Base-by-base conservation (phyloP, 148 eudicot species). In the Chenopodium quinoa region DNA sequence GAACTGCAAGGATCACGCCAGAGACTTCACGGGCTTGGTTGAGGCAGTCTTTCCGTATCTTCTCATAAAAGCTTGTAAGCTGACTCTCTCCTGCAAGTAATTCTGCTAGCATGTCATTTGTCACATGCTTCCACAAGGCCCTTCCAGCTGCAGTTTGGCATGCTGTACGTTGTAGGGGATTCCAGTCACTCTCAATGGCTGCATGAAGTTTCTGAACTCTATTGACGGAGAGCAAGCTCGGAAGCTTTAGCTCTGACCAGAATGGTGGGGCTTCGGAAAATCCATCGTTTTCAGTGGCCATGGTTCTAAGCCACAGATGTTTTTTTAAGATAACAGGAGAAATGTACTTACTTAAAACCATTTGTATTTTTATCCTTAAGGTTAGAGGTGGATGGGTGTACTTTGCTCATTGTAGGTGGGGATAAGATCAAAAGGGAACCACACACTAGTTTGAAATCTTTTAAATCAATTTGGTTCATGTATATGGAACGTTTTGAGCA, bases 401-500 rank as follows among this genome's bases (percentile, higher is more conserved):
- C 70, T 78, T 73, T 83, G 80, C 11, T 13, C 65, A 78, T 74
- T 83, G 75, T 37, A 77, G 80, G 71, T 76, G 75, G 85, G 84
- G 98, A 95, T 95, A 95, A 95, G 98, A 83, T 75, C 64, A 71
- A 89, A 91, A 95, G 95, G 92, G 91, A 93, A 91, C 97, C 98
- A 92, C 98, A 95, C 93, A 93, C 79, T 86, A 64, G 82, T 89
- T 44, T 72, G 11, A 25, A 73, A 84, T 87, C 86, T 78, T 80
- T 82, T 78, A 75, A 85, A 84, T 90, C 68, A 77, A 80, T 83
- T 84, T 79, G 80, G 71, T 84, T 66, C 58, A 75, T 76, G 75
- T 17, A 71, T 85, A 88, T 74, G 80, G 90, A 80, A 83, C 88
- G 90, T 90, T 89, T 78, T 79, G 79, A 75, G 70, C 76, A 80